A percentile compares a stretch with the other conserved stretches of the same genome.
Conservation (phyloP, 2,329 filamentous ascomycete genomes). For the Hirsutella minnesotensis region DNA sequence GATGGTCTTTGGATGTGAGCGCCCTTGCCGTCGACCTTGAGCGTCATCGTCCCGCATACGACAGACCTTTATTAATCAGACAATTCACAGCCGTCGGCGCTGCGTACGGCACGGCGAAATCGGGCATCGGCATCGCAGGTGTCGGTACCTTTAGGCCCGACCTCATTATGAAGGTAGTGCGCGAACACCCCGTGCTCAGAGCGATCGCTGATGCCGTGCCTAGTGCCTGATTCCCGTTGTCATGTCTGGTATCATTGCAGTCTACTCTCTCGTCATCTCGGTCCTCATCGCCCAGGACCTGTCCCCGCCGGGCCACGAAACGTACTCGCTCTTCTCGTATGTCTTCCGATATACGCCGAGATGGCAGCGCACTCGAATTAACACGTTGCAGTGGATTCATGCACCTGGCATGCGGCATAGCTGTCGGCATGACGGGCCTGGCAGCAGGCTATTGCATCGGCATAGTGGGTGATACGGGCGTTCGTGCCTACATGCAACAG, state of each 20-base stretch:
- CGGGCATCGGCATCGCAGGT: slow-evolving; percentile 76
- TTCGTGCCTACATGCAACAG: slow-evolving; percentile 92
- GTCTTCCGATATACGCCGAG: slow-evolving; percentile 15
- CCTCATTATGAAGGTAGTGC: slow-evolving; percentile 74
- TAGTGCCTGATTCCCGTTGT: slow-evolving; percentile 79
- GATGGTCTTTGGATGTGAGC: slow-evolving; percentile 75
- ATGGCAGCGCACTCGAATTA: slow-evolving; percentile 5
- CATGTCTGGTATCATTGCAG: slow-evolving; percentile 98
- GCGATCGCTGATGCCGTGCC: background rate
- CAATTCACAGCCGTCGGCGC: slow-evolving; percentile 48
- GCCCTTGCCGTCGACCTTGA: slow-evolving; percentile 3
- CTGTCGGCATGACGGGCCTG: slow-evolving; percentile 83
- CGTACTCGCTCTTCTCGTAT: slow-evolving; percentile 77
- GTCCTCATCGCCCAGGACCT: slow-evolving; percentile 92
- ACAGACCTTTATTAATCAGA: slow-evolving; percentile 6
- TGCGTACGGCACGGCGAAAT: slow-evolving; percentile 80
- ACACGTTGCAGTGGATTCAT: slow-evolving; percentile 59
- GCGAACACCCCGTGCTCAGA: background rate
- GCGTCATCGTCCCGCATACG: background rate
- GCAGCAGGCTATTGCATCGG: slow-evolving; percentile 96
- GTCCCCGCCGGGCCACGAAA: slow-evolving; percentile 49
- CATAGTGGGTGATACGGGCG: slow-evolving; percentile 86
- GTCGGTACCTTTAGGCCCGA: slow-evolving; percentile 77
- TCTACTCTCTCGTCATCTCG: slow-evolving; percentile 93
- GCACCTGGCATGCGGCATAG: slow-evolving; percentile 83